Percentiles rank a stretch among this genome's conserved stretches.
Evolutionary conservation across 805 yeast species (phyloP).

Genomic region (Isabelozyma pseudorhagii): DNA sequence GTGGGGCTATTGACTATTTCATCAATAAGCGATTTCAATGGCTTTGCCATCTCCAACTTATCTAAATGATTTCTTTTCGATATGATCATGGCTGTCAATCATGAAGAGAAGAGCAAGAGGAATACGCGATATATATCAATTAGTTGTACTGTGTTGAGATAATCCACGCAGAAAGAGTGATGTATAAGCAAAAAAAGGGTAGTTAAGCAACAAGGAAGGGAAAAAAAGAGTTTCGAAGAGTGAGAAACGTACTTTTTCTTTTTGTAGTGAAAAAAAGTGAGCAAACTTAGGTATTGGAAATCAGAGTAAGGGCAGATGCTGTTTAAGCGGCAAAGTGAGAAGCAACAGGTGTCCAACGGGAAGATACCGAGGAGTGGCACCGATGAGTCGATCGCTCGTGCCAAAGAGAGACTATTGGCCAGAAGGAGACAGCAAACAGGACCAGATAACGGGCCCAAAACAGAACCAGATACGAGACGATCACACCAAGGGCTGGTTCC

Average conservation of each 20-base stretch:
- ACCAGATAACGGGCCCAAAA: not conserved
- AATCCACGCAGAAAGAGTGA: too few relatives aligned
- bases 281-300: too few relatives aligned
- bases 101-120: not conserved
- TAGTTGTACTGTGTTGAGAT: too few relatives aligned
- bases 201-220: not conserved
- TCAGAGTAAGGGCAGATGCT: not conserved
- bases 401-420: conserved; percentile 6
- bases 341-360: not conserved
- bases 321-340: not conserved
- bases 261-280: too few relatives aligned
- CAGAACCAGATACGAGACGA: not conserved
- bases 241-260: not conserved
- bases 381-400: conserved; percentile 5
- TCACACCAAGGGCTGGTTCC: conserved; percentile 1
- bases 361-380: not conserved
- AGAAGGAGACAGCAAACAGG: not conserved
- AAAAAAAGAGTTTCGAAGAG: not conserved
- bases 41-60: conserved; percentile 25
- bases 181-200: not conserved
- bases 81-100: conserved; percentile 24
- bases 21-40: conserved; percentile 29
- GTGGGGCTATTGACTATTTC: conserved; percentile 35
- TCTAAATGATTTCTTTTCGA: conserved; percentile 25
- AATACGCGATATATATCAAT: not conserved